Percentiles rank a stretch among this genome's conserved stretches.
Evolutionary conservation across 164 flowering plant species (phyloP).

Genomic region (Warburgia ugandensis): DNA sequence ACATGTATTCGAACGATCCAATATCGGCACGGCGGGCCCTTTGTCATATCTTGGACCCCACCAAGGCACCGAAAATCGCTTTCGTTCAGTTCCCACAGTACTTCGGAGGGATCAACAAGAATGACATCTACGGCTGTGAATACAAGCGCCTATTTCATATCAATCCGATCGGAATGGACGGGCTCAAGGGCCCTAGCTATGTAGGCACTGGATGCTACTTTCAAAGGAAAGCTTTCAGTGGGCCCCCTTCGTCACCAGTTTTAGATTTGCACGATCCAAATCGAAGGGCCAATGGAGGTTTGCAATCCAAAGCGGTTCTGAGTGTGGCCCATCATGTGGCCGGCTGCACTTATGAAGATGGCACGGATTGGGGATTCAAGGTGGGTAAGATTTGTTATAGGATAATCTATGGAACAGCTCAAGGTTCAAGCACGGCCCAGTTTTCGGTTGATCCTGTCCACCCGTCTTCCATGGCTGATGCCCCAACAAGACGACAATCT

Average conservation of each 20-base stretch:
- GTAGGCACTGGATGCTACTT: constrained; percentile 64
- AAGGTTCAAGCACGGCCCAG: background rate
- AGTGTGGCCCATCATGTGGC: background rate
- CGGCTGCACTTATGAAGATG: background rate
- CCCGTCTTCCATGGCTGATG: too few species aligned
- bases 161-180: constrained; percentile 51
- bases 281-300: background rate
- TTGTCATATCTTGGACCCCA: constrained; percentile 39
- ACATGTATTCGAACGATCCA: constrained; percentile 62
- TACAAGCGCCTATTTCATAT: constrained; percentile 23
- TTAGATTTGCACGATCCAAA: background rate
- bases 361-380: background rate
- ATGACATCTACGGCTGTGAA: constrained; percentile 39
- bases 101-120: constrained; percentile 32
- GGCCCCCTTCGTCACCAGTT: constrained; percentile 27
- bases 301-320: background rate
- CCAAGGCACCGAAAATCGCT: constrained; percentile 18
- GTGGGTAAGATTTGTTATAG: background rate
- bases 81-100: constrained; percentile 60
- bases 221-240: constrained; percentile 41
- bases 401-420: background rate
- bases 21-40: constrained; percentile 33
- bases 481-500: too few species aligned
- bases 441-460: too few species aligned
- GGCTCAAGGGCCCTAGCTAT: constrained; percentile 37